Conservation (phyloP, 257 asterid genomes). For the Capsicum chinense region DNA sequence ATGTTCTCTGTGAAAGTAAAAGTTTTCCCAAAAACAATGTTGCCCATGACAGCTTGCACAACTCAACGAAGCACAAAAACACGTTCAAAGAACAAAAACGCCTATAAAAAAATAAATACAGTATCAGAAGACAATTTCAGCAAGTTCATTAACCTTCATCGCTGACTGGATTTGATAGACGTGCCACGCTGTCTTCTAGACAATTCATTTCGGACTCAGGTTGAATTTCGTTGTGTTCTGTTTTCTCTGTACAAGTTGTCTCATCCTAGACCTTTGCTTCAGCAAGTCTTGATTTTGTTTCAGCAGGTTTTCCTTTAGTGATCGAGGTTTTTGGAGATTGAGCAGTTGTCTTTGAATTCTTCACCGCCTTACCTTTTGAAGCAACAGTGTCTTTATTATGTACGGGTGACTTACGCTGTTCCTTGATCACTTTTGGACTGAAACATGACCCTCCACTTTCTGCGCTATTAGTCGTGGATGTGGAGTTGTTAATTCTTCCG, state of each 20-base stretch:
- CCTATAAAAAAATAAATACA: constrained; percentile 33
- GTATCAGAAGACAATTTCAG: not conserved
- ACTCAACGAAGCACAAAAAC: constrained; percentile 19
- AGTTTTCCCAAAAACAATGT: too few relatives aligned
- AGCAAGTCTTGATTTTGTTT: constrained; percentile 39
- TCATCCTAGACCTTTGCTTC: constrained; percentile 33
- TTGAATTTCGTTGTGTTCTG: constrained; percentile 38
- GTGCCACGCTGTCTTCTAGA: constrained; percentile 32
- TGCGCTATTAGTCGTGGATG: constrained; percentile 32
- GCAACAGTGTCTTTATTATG: constrained; percentile 34
- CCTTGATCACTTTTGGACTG: constrained; percentile 46
- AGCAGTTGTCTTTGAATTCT: constrained; percentile 37
- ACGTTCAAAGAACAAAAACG: not conserved
- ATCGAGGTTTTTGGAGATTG: constrained; percentile 33
- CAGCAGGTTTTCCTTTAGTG: constrained; percentile 38
- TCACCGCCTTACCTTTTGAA: constrained; percentile 32
- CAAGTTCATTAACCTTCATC: constrained; percentile 51
- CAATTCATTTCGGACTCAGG: constrained; percentile 37
- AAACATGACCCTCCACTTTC: constrained; percentile 48
- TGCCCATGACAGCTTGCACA: not conserved
- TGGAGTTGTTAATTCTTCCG: constrained; percentile 60
- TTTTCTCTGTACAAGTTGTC: not conserved
- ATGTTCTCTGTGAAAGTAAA: too few relatives aligned
- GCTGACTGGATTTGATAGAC: constrained; percentile 33
- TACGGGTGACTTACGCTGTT: constrained; percentile 45